phyloP scores from a whole-genome alignment of 352 stramenopile genomes.

The Globisporangium apiculatum region DNA sequence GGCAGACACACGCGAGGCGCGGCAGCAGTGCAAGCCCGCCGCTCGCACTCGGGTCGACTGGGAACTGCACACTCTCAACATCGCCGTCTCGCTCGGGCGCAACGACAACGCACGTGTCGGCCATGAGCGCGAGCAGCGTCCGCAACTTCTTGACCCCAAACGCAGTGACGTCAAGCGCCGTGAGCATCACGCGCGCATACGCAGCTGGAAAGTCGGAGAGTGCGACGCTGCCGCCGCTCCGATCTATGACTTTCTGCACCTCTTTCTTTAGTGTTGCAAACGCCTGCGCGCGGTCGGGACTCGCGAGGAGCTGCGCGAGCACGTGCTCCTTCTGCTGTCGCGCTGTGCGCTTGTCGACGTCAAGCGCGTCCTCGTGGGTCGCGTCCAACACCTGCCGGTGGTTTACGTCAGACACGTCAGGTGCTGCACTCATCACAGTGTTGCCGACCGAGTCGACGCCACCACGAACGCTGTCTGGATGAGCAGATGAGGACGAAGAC shows the following conservation, averaged over 20 bases:
- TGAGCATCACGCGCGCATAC: slow-evolving; percentile 68
- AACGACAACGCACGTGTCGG: slow-evolving; percentile 46
- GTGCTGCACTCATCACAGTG: not conserved
- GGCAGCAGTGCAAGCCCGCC: slow-evolving; percentile 25
- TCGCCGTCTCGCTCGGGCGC: slow-evolving; percentile 40
- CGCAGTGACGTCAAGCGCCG: slow-evolving; percentile 36
- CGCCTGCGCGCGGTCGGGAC: slow-evolving; percentile 36
- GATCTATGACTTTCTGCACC: slow-evolving; percentile 64
- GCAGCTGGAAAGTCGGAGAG: slow-evolving; percentile 36
- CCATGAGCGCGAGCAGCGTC: slow-evolving; percentile 46
- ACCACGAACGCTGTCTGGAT: not conserved
- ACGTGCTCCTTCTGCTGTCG: slow-evolving; percentile 38
- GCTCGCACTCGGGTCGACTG: slow-evolving; percentile 26
- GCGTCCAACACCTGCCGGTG: slow-evolving; percentile 39
- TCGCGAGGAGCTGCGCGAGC: slow-evolving; percentile 31
- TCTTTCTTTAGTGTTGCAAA: slow-evolving; percentile 66
- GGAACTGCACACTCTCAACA: slow-evolving; percentile 57
- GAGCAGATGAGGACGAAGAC: too few relatives aligned
- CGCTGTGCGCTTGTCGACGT: slow-evolving; percentile 17
- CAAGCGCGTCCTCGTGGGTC: slow-evolving; percentile 10
- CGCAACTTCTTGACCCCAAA: slow-evolving; percentile 80
- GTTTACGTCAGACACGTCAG: slow-evolving; percentile 10
- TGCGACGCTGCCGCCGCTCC: slow-evolving; percentile 37
- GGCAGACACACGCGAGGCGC: slow-evolving; percentile 47
- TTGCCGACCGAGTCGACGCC: slow-evolving; percentile 11